Conservation (phyloP, 257 asterid species). For the Datura wrightii region DNA sequence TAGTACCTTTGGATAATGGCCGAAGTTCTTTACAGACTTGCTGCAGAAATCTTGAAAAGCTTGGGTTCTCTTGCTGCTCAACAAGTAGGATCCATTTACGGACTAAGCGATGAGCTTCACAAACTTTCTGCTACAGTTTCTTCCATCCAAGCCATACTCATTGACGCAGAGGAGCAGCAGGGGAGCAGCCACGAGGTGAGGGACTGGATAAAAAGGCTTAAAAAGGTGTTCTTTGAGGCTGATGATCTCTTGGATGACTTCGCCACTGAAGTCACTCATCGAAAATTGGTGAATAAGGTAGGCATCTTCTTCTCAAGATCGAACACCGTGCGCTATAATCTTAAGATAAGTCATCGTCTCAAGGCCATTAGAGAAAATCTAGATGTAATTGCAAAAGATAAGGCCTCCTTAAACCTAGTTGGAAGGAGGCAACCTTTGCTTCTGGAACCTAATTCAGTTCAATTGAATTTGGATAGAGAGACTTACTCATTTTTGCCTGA, state of each 20-base stretch:
- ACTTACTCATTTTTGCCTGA: not conserved
- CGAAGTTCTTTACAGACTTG: not conserved
- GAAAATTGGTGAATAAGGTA: not conserved
- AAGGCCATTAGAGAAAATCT: not conserved
- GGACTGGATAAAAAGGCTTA: not conserved
- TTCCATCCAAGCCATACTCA: not conserved
- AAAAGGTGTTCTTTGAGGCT: not conserved
- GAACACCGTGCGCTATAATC: not conserved
- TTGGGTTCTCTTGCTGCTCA: not conserved
- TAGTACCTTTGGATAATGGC: not conserved
- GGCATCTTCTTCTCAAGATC: not conserved
- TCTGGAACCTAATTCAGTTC: not conserved
- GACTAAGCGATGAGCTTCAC: not conserved
- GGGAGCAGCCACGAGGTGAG: not conserved
- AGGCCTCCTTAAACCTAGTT: not conserved
- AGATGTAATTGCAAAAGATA: not conserved
- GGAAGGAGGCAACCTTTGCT: not conserved
- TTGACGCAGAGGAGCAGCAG: not conserved
- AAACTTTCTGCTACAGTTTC: not conserved
- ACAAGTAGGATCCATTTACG: not conserved
- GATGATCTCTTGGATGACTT: constrained; percentile 25
- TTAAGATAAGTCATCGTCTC: not conserved
- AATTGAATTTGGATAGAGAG: not conserved
- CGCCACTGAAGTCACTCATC: not conserved
- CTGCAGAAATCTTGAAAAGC: constrained; percentile 7